Base-by-base conservation (phyloP, 495 filamentous ascomycete genomes). In the Neurospora tetraspora region DNA sequence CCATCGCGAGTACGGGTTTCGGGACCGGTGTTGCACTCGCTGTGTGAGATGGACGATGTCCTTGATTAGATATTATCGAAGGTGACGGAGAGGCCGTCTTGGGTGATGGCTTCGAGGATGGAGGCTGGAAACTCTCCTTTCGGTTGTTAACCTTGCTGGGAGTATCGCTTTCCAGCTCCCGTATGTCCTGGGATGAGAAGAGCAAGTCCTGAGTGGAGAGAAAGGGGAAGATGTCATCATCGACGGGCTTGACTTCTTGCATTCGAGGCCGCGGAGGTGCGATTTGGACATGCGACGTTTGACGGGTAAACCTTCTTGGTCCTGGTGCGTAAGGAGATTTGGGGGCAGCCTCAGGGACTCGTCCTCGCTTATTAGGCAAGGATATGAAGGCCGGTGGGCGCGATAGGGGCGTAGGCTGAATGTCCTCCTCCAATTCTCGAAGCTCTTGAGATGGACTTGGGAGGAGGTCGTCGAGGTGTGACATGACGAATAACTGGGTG, bases 181-280 rank as follows among this genome's bases (percentile, higher is more conserved):
- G 78, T 5, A 86, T 69, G 34, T 87, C 85, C 74, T 86, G 84
- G 1, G 85, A 85, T 0, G 84, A 86, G 12, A 86, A 71, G 1
- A 78, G 53, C 0, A 84, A 69, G 73, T 87, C 85, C 70, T 86
- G 85, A 0, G 85, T 83, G 5, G 79, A 85, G 42, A 85, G 75
- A 42, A 84, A 80, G 0, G 79, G 76, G 4, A 79, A 74, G 10
- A 79, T 73, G 23, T 75, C 74, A 40, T 47, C 38, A 0, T 74
- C 74, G 1, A 69, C 68, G 1, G 18, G 37, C 59, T 70, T 71
- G 9, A 39, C 31, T 16, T 16, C 43, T 59, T 65, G 27, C 0
- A 65, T 42, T n/a, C 38, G 12, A 31, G 34, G 39, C 12, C n/a
- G 20, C 37, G 20, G 9, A 23, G 65, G n/a, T 9, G 31, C 14